Conservation (phyloP, 495 filamentous ascomycete species). For the Aspergillus affinis region DNA sequence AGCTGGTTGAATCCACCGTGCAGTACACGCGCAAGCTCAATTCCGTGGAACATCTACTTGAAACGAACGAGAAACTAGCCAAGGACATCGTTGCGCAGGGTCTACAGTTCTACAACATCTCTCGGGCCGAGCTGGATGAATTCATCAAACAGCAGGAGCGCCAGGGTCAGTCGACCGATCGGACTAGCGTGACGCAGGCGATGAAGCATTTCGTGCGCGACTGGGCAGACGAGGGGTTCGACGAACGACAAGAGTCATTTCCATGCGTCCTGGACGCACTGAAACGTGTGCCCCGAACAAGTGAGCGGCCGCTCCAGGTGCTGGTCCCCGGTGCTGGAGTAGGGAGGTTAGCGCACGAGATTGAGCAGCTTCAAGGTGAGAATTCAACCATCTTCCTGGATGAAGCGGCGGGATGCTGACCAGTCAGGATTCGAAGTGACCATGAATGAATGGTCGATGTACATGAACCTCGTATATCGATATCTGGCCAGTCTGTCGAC, state of each 20-base stretch:
- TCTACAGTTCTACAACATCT: constrained; percentile 22
- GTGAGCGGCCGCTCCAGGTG: constrained; percentile 22
- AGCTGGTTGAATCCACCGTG: constrained; percentile 20
- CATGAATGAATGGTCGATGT: constrained; percentile 46
- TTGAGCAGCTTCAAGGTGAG: constrained; percentile 32
- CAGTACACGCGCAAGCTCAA: constrained; percentile 27
- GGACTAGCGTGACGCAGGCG: constrained; percentile 38
- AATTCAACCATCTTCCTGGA: not conserved
- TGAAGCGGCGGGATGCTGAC: not conserved
- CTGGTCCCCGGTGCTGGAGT: constrained; percentile 45
- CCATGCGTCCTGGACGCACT: constrained; percentile 33
- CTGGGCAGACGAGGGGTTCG: constrained; percentile 39
- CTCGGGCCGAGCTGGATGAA: constrained; percentile 17
- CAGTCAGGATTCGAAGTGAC: constrained; percentile 34
- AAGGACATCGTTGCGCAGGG: constrained; percentile 19
- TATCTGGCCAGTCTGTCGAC: constrained; percentile 19
- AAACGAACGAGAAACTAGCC: constrained; percentile 18
- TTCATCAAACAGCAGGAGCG: constrained; percentile 18
- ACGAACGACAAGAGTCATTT: constrained; percentile 40
- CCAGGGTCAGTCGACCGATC: constrained; percentile 14
- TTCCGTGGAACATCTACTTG: constrained; percentile 22
- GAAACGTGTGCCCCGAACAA: constrained; percentile 9
- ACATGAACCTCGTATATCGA: constrained; percentile 41
- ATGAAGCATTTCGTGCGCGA: constrained; percentile 51
- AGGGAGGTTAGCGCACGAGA: constrained; percentile 42